phyloP scores from a whole-genome alignment of 768 basidiomycete species.

The Suillus placidus region DNA sequence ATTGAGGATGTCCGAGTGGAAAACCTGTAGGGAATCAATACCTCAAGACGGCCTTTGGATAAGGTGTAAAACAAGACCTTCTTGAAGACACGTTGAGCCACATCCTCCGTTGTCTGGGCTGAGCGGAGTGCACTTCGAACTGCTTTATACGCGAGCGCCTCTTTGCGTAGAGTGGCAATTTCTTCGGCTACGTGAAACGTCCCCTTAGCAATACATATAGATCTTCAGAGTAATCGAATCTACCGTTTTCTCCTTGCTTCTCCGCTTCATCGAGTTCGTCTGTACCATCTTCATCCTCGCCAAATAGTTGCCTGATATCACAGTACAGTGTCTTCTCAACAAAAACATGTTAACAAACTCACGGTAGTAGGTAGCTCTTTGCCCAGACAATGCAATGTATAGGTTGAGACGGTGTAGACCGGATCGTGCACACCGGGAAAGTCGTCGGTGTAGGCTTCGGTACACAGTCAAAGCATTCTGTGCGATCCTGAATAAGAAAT shows the following conservation, averaged over 20 bases:
- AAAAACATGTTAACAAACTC: slow-evolving; percentile 29
- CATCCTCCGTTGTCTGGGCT: slow-evolving; percentile 40
- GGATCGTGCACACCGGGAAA: slow-evolving; percentile 97
- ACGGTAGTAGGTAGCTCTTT: slow-evolving; percentile 95
- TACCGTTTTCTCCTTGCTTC: slow-evolving; percentile 92
- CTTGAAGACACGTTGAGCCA: slow-evolving; percentile 75
- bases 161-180: slow-evolving; percentile 86
- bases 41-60: neutral
- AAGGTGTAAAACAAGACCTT: slow-evolving; percentile 57
- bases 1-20: slow-evolving; percentile 83
- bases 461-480: slow-evolving; percentile 97
- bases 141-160: slow-evolving; percentile 84
- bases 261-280: slow-evolving; percentile 91
- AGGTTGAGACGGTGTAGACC: slow-evolving; percentile 94
- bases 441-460: slow-evolving; percentile 91
- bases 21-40: slow-evolving; percentile 59
- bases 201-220: neutral
- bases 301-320: slow-evolving; percentile 80
- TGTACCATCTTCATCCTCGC: slow-evolving; percentile 84
- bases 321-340: neutral
- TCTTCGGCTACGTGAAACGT: slow-evolving; percentile 65
- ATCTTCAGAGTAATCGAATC: slow-evolving; percentile 17
- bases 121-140: slow-evolving; percentile 73
- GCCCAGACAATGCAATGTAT: slow-evolving; percentile 99
- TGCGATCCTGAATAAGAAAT: slow-evolving; percentile 59